Evolutionary conservation across 768 basidiomycete genomes (phyloP), one percentile per base, ranked within the genome.

Genomic region (Zangia roseola): DNA sequence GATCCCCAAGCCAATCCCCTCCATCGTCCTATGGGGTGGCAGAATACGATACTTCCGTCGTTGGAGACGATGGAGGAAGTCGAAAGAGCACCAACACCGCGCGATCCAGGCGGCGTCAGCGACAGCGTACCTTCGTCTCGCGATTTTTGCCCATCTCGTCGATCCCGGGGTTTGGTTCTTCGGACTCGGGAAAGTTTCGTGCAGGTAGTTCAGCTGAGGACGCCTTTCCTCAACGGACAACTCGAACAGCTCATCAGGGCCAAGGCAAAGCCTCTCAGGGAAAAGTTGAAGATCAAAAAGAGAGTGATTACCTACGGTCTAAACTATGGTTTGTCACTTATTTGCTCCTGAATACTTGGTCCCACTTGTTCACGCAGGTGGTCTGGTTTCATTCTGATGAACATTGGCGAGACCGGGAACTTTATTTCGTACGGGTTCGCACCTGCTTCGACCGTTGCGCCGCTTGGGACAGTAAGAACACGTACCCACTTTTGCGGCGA

Each of bases 361-460:
- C 35, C 40, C 25, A 51, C 45, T 40, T 17, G 39, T 53, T 35
- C 42, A 30, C 52, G 2, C 50, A 91, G 92, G 94, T 95, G 95
- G 91, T 59, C 78, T 10, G 95, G 95, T 1, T 88, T 97, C 59
- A 52, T 82, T 13, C 75, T 97, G 41, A 94, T 97, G 84, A 91
- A 93, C 55, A 51, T 95, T 19, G 95, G 95, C 13, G 95, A 99
- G 71, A 72, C 79, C 19, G 82, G 93, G 6, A 97, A 97, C 63
- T 97, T 97, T 60, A 85, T 84, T 40, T 90, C 90, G 0, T 94
- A 94, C 53, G 92, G 85, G 0, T 94, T 79, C 68, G 91, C 91
- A 19, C 92, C 92, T 9, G 91, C 92, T 6, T 91, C 89, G n/a
- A 72, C 94, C 5, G 93, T 97, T 12, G 94, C 95, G 0, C 95